phyloP scores from a whole-genome alignment of 495 filamentous ascomycete genomes.

The Neurospora sp. region DNA sequence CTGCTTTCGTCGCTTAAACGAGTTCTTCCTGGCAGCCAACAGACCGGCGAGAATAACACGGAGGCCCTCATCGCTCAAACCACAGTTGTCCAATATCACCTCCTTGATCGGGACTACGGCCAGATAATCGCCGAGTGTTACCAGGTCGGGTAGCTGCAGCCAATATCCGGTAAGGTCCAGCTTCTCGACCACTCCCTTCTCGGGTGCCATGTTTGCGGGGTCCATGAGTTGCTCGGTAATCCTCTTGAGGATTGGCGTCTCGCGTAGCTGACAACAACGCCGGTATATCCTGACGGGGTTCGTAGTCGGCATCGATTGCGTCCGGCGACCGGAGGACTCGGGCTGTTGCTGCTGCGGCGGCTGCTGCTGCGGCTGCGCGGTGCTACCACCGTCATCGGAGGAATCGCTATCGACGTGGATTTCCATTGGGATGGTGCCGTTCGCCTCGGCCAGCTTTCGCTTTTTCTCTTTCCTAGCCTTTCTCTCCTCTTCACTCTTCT shows the following conservation, averaged over 20 bases:
- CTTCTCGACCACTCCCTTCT: constrained; percentile 61
- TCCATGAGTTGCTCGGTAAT: constrained; percentile 79
- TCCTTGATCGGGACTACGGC: constrained; percentile 86
- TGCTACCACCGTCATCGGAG: constrained; percentile 21
- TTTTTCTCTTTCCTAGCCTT: constrained; percentile 81
- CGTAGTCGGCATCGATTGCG: constrained; percentile 63
- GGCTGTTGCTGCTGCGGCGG: background rate
- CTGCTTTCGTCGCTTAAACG: constrained; percentile 31
- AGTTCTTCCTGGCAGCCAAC: constrained; percentile 63
- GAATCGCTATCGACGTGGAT: constrained; percentile 50
- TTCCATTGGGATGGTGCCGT: constrained; percentile 72
- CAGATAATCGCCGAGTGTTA: constrained; percentile 85
- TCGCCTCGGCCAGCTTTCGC: constrained; percentile 66
- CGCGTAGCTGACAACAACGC: constrained; percentile 85
- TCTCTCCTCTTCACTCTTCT: constrained; percentile 76
- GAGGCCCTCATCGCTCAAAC: constrained; percentile 74
- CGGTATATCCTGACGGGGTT: constrained; percentile 90
- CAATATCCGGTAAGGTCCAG: constrained; percentile 78
- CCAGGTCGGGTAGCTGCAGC: constrained; percentile 69
- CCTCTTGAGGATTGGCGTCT: constrained; percentile 79
- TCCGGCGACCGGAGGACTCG: constrained; percentile 31
- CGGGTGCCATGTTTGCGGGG: constrained; percentile 46
- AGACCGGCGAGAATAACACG: constrained; percentile 79
- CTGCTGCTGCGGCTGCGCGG: constrained; percentile 3
- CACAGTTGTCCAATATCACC: constrained; percentile 75